These are phyloP conservation scores for Saccharomycopsis sp. DNA, from an alignment of 805 yeast genomes.

Conservation along the genomic window DNA sequence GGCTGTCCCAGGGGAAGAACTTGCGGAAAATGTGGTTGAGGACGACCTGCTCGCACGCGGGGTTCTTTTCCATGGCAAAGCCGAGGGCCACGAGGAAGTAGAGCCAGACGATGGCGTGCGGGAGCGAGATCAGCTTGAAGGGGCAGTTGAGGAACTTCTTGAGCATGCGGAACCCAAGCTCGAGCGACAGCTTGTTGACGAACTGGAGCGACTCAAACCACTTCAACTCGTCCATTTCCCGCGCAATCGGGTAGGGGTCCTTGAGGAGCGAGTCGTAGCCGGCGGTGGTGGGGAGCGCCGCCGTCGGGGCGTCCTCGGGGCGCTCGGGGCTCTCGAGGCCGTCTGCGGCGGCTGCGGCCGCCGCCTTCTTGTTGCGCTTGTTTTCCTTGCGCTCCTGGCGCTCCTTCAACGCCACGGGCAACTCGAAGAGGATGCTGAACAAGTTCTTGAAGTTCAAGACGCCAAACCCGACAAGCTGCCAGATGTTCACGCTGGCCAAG, in stretches of 20 bases:
- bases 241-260: slow-evolving; percentile 24
- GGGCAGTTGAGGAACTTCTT: slow-evolving; percentile 67
- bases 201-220: slow-evolving; percentile 55
- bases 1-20: slow-evolving; percentile 62
- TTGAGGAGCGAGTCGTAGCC: slow-evolving; percentile 14
- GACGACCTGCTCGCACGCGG: slow-evolving; percentile 38
- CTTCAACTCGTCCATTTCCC: slow-evolving; percentile 30
- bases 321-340: slow-evolving; percentile 20
- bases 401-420: slow-evolving; percentile 66
- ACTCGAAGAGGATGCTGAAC: slow-evolving; percentile 64
- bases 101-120: slow-evolving; percentile 72
- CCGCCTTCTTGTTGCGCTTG: slow-evolving; percentile 37
- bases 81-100: slow-evolving; percentile 64
- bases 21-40: slow-evolving; percentile 45
- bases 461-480: slow-evolving; percentile 73
- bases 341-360: slow-evolving; percentile 10
- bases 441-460: slow-evolving; percentile 54
- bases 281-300: background rate
- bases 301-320: too few species aligned
- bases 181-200: slow-evolving; percentile 57
- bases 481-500: slow-evolving; percentile 69
- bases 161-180: slow-evolving; percentile 61
- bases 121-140: slow-evolving; percentile 51
- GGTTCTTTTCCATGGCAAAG: slow-evolving; percentile 41
- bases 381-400: slow-evolving; percentile 66